phyloP scores from a whole-genome alignment of 179 eudicot genomes.

The Corrigiola litoralis region DNA sequence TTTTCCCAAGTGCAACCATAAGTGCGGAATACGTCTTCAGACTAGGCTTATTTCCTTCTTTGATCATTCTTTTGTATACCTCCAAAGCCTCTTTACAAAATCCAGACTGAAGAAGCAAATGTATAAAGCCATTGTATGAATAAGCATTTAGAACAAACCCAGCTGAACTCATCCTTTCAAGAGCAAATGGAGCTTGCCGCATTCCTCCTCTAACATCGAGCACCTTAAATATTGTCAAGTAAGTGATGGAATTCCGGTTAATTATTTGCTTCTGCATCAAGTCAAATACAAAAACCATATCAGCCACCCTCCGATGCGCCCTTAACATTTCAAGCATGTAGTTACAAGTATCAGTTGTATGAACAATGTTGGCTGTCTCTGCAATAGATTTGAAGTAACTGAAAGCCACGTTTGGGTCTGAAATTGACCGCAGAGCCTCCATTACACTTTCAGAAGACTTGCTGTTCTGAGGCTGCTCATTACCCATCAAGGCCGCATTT shows the following conservation, averaged over 20 bases:
- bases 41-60: constrained; percentile 72
- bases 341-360: constrained; percentile 81
- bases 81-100: constrained; percentile 59
- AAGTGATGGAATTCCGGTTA: constrained; percentile 66
- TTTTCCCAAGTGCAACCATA: constrained; percentile 81
- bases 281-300: constrained; percentile 71
- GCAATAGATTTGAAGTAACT: constrained; percentile 48
- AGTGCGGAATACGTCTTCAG: constrained; percentile 87
- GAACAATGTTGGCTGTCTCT: constrained; percentile 49
- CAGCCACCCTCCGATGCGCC: constrained; percentile 39
- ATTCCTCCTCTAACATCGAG: constrained; percentile 68
- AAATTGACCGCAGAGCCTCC: constrained; percentile 40
- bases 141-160: constrained; percentile 74
- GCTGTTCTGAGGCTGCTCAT: constrained; percentile 23
- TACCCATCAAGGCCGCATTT: constrained; percentile 21
- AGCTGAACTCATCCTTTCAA: constrained; percentile 44
- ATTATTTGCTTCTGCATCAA: constrained; percentile 85
- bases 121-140: constrained; percentile 77
- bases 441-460: constrained; percentile 37
- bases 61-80: constrained; percentile 64
- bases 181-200: constrained; percentile 60
- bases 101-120: constrained; percentile 67
- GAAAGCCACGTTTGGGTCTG: constrained; percentile 44
- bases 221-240: constrained; percentile 66
- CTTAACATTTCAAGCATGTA: constrained; percentile 78